A percentile compares a stretch with the other conserved stretches of the same genome.
These are phyloP conservation scores for Tolypocladium endophyticum DNA, from an alignment of 2,329 filamentous ascomycete genomes.

Conservation along the genomic window DNA sequence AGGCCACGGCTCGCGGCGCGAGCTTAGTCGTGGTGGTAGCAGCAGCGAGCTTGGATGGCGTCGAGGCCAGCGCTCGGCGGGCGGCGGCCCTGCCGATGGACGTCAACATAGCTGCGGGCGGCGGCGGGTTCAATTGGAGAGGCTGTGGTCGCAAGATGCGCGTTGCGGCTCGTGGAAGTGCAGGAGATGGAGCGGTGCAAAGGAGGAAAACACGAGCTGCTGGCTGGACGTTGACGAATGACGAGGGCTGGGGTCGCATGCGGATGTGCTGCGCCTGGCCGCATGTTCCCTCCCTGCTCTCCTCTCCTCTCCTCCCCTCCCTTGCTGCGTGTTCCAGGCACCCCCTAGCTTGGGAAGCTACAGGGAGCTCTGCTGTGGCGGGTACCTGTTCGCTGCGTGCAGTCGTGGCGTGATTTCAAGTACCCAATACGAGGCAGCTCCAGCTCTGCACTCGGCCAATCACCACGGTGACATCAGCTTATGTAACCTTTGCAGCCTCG, in stretches of 20 bases:
- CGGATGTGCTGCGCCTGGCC: not conserved
- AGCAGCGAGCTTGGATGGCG: constrained; percentile 12
- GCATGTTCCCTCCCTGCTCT: not conserved
- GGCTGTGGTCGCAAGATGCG: not conserved
- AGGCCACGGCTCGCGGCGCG: constrained; percentile 4
- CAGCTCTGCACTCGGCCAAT: constrained; percentile 15
- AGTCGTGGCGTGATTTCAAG: not conserved
- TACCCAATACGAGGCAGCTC: constrained; percentile 4
- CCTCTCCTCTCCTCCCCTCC: not conserved
- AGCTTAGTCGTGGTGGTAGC: constrained; percentile 8
- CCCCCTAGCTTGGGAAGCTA: not conserved
- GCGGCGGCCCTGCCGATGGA: constrained; percentile 27
- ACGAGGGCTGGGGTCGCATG: constrained; percentile 6
- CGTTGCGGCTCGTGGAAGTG: not conserved
- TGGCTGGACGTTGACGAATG: constrained; percentile 6
- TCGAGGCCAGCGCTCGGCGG: constrained; percentile 19
- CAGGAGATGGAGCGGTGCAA: not conserved
- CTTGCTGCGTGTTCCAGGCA: not conserved
- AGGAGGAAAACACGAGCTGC: not conserved
- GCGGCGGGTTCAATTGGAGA: not conserved
- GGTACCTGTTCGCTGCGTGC: not conserved
- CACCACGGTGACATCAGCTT: constrained; percentile 13
- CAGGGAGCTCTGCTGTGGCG: not conserved
- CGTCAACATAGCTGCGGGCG: constrained; percentile 26
- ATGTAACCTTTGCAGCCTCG: constrained; percentile 12